Percentiles rank a stretch among this genome's conserved stretches.
Conservation (phyloP, 2,329 filamentous ascomycete species). For the Chrysoporthe cubensis region DNA sequence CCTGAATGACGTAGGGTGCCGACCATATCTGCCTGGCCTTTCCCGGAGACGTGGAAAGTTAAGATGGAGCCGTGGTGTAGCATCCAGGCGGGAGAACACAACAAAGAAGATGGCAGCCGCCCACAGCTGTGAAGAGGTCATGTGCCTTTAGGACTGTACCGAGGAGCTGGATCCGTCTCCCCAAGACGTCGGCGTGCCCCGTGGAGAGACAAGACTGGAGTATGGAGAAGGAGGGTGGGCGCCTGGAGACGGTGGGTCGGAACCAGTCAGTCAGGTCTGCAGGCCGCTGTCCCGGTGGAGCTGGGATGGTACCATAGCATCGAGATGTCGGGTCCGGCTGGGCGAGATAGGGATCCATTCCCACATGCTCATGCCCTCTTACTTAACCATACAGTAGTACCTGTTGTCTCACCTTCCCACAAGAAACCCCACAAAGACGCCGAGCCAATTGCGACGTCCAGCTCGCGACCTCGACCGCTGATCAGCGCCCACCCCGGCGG, state of each 20-base stretch:
- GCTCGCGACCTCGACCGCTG: slow-evolving; percentile 11
- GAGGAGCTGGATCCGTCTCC: not conserved
- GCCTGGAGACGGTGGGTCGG: slow-evolving; percentile 18
- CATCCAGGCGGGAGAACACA: not conserved
- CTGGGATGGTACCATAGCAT: not conserved
- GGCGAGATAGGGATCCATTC: not conserved
- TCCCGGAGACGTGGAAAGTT: not conserved
- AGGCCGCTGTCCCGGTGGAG: not conserved
- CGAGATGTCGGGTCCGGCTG: not conserved
- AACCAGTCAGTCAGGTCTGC: slow-evolving; percentile 2
- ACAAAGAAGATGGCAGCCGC: not conserved
- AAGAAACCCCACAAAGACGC: slow-evolving; percentile 17
- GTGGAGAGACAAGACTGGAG: slow-evolving; percentile 23
- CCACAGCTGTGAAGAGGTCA: not conserved
- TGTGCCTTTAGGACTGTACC: not conserved
- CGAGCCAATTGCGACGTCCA: slow-evolving; percentile 11
- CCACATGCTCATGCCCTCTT: not conserved
- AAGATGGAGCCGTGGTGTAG: not conserved
- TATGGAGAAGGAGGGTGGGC: slow-evolving; percentile 9
- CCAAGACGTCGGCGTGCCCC: slow-evolving; percentile 5
- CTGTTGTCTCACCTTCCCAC: not conserved
- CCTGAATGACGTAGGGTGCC: not conserved
- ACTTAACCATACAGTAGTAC: too few relatives aligned
- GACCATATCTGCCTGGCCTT: too few relatives aligned
- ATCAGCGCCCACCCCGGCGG: slow-evolving; percentile 14